Base-by-base conservation (phyloP, 768 basidiomycete genomes). In the Xanthoconium purpureum region DNA sequence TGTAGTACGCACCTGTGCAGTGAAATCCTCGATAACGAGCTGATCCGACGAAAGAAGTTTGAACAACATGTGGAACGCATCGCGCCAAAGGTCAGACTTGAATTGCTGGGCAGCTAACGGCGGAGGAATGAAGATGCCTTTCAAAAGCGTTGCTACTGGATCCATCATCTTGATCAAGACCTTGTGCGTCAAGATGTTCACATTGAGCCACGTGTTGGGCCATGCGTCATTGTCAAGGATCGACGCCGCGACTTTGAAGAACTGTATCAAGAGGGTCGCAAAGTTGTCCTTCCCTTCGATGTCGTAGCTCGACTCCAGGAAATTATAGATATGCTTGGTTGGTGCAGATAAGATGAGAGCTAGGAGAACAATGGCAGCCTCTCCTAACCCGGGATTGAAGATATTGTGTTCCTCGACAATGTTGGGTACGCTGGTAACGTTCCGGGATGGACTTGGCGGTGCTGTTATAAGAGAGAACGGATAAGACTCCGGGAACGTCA, bases 401-500 rank as follows among this genome's bases (percentile, higher is more conserved):
- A 80, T 63, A 6, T 74, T 65, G 42, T 82, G 79, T 29, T 75
- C 75, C 51, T 85, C 82, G 53, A 72, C 73, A 46, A 73, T 66
- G 52, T 69, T 71, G 28, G 73, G 71, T n/a, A 71, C 64, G 54
- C 71, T 77, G 52, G 75, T 74, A 17, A 76, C 73, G 48, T 73
- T 77, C 15, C 77, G 74, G 38, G 76, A 75, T 30, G 75, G 65
- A 54, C 84, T 84, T 3, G 91, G 88, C 24, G 87, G 71, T 33
- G 84, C 78, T 0, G 88, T 78, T 28, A 92, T 65, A 18, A 98
- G 78, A 7, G 92, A 87, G 71, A 97, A 94, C 0, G 96, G 96
- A 69, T 98, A 94, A 0, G 94, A 88, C 60, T 94, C 89, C 0
- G 96, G 96, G 74, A 98, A 98, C 1, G 90, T 88, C 43, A 91